Evolutionary conservation across 176 grass and related monocot species (phyloP).

Genomic region (Thalia dealbata): DNA sequence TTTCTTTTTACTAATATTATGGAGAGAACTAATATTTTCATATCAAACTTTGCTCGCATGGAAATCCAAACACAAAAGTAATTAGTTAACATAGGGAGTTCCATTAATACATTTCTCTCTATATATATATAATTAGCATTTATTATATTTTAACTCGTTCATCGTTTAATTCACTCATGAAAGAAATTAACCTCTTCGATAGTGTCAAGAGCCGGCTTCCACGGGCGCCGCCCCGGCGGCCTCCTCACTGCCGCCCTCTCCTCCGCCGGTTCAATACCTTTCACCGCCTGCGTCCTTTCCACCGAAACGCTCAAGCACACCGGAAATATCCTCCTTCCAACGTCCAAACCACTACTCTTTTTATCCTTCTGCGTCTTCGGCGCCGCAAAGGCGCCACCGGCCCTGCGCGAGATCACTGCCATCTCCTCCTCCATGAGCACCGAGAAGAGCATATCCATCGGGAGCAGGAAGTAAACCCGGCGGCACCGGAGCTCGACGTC

Average conservation of each 20-base stretch:
- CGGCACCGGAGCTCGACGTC: slow-evolving; percentile 52
- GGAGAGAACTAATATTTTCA: too few species aligned
- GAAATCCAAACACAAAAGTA: too few species aligned
- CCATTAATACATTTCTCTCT: too few species aligned
- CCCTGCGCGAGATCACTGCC: slow-evolving; percentile 41
- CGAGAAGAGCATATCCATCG: slow-evolving; percentile 91
- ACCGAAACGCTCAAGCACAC: slow-evolving; percentile 28
- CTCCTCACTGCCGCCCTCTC: too few species aligned
- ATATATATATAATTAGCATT: too few species aligned
- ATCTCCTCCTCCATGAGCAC: slow-evolving; percentile 92
- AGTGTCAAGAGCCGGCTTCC: slow-evolving; percentile 63
- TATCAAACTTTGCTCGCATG: too few species aligned
- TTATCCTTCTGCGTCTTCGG: slow-evolving; percentile 15
- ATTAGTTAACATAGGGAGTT: too few species aligned
- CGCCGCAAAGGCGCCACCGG: slow-evolving; percentile 9
- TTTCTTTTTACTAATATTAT: too few species aligned
- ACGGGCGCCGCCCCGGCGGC: neutral
- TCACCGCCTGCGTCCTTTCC: neutral
- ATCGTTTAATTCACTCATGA: too few species aligned
- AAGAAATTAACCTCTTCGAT: slow-evolving; percentile 47
- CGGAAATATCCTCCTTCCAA: slow-evolving; percentile 34
- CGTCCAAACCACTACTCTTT: too few species aligned
- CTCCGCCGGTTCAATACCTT: too few species aligned
- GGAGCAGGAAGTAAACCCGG: slow-evolving; percentile 71
- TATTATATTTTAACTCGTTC: too few species aligned